Conservation (phyloP, 2,329 filamentous ascomycete species). For the Sporothrix humicola region DNA sequence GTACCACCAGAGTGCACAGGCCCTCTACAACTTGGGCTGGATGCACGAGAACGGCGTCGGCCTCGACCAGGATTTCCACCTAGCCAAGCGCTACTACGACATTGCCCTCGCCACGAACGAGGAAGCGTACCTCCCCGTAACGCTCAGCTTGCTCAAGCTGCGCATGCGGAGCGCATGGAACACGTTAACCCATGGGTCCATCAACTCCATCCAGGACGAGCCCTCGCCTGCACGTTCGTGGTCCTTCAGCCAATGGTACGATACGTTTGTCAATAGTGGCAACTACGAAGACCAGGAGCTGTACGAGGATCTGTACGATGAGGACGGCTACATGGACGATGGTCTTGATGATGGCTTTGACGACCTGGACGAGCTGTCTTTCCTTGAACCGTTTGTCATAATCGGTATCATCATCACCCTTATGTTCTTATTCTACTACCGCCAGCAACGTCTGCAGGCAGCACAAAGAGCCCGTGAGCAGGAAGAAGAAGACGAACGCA, state of each 20-base stretch:
- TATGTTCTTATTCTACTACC: slow-evolving; percentile 79
- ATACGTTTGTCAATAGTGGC: slow-evolving; percentile 74
- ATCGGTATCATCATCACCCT: slow-evolving; percentile 76
- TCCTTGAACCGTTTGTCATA: slow-evolving; percentile 83
- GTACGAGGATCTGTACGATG: slow-evolving; percentile 58
- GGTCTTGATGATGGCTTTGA: slow-evolving; percentile 64
- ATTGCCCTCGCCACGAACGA: slow-evolving; percentile 87
- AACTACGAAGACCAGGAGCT: slow-evolving; percentile 63
- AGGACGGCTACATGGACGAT: slow-evolving; percentile 47
- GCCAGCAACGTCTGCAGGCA: slow-evolving; percentile 69
- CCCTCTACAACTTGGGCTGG: slow-evolving; percentile 96
- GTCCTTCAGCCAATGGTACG: slow-evolving; percentile 84
- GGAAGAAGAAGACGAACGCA: slow-evolving; percentile 15
- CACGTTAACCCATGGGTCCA: slow-evolving; percentile 82
- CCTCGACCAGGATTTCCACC: slow-evolving; percentile 91
- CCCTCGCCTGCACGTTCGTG: slow-evolving; percentile 74
- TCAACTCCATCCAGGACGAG: slow-evolving; percentile 92
- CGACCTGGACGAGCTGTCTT: slow-evolving; percentile 71
- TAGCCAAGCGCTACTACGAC: slow-evolving; percentile 96
- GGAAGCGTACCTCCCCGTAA: slow-evolving; percentile 93
- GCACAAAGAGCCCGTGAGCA: neutral
- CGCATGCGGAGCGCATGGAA: slow-evolving; percentile 92
- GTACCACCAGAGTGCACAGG: slow-evolving; percentile 89
- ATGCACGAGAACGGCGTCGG: slow-evolving; percentile 98
- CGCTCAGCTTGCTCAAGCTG: slow-evolving; percentile 84